phyloP scores from a whole-genome alignment of 768 basidiomycete genomes.

The Phanerodontia chrysosporium region DNA sequence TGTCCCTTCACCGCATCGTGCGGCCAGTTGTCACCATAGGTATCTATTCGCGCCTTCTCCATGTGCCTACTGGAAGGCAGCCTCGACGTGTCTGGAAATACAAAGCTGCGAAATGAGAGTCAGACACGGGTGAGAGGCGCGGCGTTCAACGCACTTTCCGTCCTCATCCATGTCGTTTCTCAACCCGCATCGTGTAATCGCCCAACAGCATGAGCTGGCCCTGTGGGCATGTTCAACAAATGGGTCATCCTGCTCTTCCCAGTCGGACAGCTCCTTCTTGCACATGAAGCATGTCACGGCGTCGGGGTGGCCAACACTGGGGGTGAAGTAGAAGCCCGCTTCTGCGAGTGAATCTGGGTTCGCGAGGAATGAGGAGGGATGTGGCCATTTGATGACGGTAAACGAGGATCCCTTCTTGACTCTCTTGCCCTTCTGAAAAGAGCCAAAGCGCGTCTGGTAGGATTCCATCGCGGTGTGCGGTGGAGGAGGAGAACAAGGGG shows the following conservation, averaged over 20 bases:
- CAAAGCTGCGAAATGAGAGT: conserved; percentile 40
- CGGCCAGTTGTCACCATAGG: conserved; percentile 63
- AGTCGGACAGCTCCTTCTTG: conserved; percentile 74
- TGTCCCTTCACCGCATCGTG: conserved; percentile 62
- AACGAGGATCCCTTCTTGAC: conserved; percentile 50
- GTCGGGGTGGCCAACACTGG: conserved; percentile 63
- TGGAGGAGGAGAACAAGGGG: background rate
- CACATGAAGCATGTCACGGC: conserved; percentile 84
- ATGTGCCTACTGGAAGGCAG: conserved; percentile 64
- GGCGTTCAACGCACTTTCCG: conserved; percentile 41
- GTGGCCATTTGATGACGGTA: conserved; percentile 67
- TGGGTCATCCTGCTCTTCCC: conserved; percentile 85
- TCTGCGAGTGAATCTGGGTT: conserved; percentile 74
- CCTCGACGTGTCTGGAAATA: conserved; percentile 54
- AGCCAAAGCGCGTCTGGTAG: conserved; percentile 47
- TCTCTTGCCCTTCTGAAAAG: conserved; percentile 62
- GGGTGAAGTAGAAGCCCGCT: conserved; percentile 87
- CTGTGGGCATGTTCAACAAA: conserved; percentile 77
- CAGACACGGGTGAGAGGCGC: background rate
- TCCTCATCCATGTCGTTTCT: conserved; percentile 50
- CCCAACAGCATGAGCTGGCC: conserved; percentile 78
- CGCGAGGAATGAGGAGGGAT: conserved; percentile 58
- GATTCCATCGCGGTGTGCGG: conserved; percentile 20
- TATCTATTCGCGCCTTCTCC: conserved; percentile 68
- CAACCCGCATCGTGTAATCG: conserved; percentile 69